A percentile compares a stretch with the other conserved stretches of the same genome.
Conservation (phyloP, 306 rosid species). For the Astragalus membranaceus region DNA sequence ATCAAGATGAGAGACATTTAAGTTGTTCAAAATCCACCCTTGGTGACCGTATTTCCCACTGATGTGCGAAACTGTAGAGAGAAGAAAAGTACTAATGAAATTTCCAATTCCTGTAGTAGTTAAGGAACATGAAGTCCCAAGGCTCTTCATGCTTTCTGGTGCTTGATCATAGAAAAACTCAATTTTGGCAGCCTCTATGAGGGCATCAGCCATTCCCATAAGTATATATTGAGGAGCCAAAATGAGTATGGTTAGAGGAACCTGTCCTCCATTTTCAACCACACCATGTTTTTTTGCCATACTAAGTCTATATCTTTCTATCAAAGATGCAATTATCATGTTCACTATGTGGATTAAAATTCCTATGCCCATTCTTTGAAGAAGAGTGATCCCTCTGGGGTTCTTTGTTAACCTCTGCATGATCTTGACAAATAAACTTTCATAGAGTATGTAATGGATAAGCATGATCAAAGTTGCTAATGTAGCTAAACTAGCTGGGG, state of each 20-base stretch:
- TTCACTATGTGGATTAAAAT: constrained; percentile 42
- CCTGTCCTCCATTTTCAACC: constrained; percentile 20
- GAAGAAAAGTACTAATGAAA: constrained; percentile 58
- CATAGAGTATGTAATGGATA: constrained; percentile 47
- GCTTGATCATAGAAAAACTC: constrained; percentile 88
- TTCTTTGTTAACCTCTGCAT: constrained; percentile 46
- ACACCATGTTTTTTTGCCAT: constrained; percentile 31
- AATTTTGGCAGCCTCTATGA: constrained; percentile 68
- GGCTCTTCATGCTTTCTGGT: constrained; percentile 77
- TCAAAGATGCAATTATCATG: constrained; percentile 45
- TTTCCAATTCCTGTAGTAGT: constrained; percentile 61
- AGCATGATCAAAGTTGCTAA: constrained; percentile 72
- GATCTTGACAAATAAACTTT: constrained; percentile 44
- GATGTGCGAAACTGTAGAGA: constrained; percentile 41
- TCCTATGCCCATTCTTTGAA: constrained; percentile 70
- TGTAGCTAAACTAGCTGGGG: constrained; percentile 57
- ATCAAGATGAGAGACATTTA: constrained; percentile 62
- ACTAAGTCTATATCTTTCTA: constrained; percentile 45
- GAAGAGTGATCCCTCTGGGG: constrained; percentile 75
- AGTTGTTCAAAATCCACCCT: constrained; percentile 73
- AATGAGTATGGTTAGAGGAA: constrained; percentile 63
- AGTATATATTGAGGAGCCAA: constrained; percentile 73
- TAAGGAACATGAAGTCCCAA: constrained; percentile 65
- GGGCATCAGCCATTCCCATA: constrained; percentile 61
- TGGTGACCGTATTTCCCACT: constrained; percentile 33